phyloP scores from a whole-genome alignment of 257 asterid genomes.

The Solanum sejunctum region DNA sequence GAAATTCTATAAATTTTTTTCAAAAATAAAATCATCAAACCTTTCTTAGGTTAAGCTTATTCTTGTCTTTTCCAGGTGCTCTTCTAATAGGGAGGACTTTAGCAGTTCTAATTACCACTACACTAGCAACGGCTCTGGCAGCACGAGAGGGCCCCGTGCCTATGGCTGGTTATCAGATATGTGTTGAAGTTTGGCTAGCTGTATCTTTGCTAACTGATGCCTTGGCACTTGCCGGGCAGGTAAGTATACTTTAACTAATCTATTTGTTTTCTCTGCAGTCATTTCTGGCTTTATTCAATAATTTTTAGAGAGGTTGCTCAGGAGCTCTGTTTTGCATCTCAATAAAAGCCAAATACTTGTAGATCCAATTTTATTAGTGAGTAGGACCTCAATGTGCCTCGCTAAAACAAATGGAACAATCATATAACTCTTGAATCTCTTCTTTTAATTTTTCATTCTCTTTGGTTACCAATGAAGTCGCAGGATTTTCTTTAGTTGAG shows the following conservation, averaged over 20 bases:
- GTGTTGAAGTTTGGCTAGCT: conserved; percentile 93
- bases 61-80: conserved; percentile 42
- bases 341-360: neutral
- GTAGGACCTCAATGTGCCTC: neutral
- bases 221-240: conserved; percentile 97
- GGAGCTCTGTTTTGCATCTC: neutral
- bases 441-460: neutral
- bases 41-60: neutral
- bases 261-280: neutral
- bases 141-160: conserved; percentile 67
- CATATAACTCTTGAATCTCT: neutral
- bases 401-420: neutral
- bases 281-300: neutral
- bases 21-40: neutral
- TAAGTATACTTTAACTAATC: neutral
- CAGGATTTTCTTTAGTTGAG: neutral
- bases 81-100: conserved; percentile 71
- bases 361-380: neutral
- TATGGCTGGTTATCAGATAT: conserved; percentile 91
- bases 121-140: conserved; percentile 89
- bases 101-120: conserved; percentile 66
- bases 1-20: neutral
- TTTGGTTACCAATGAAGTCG: neutral
- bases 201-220: conserved; percentile 92
- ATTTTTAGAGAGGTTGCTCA: neutral